A percentile compares a stretch with the other conserved stretches of the same genome.
Conservation (phyloP, 768 basidiomycete species). For the Lactarius vividus region DNA sequence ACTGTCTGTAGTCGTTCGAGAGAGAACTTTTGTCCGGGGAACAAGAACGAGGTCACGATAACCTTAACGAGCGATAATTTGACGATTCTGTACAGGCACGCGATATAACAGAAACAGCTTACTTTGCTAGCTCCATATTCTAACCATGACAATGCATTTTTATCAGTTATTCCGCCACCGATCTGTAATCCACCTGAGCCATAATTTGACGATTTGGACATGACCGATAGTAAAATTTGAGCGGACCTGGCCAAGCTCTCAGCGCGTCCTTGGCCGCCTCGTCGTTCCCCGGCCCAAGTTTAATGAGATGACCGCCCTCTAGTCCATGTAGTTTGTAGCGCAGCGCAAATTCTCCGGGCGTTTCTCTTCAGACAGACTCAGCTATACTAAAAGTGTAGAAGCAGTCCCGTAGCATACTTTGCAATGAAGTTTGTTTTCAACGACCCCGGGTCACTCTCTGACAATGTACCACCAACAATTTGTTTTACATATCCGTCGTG, state of each 20-base stretch:
- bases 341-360: constrained; percentile 73
- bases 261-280: constrained; percentile 84
- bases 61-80: constrained; percentile 49
- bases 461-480: constrained; percentile 93
- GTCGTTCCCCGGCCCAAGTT: constrained; percentile 89
- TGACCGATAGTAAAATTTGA: background rate
- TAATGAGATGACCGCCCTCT: constrained; percentile 92
- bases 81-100: constrained; percentile 16
- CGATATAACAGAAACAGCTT: constrained; percentile 4
- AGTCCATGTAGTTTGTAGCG: constrained; percentile 71
- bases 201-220: background rate
- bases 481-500: constrained; percentile 97
- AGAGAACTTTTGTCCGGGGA: constrained; percentile 80
- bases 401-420: constrained; percentile 49
- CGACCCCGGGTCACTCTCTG: constrained; percentile 54
- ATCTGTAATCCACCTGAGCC: constrained; percentile 63
- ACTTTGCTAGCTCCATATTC: constrained; percentile 90
- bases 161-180: constrained; percentile 85
- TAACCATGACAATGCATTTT: constrained; percentile 83
- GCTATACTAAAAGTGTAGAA: constrained; percentile 1
- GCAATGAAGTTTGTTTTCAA: constrained; percentile 91
- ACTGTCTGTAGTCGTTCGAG: constrained; percentile 64
- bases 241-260: constrained; percentile 74
- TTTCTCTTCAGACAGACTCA: constrained; percentile 50
- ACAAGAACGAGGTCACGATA: constrained; percentile 96